A percentile compares a stretch with the other conserved stretches of the same genome.
phyloP scores from a whole-genome alignment of 2,329 filamentous ascomycete species.

The Corinectria fuckeliana region DNA sequence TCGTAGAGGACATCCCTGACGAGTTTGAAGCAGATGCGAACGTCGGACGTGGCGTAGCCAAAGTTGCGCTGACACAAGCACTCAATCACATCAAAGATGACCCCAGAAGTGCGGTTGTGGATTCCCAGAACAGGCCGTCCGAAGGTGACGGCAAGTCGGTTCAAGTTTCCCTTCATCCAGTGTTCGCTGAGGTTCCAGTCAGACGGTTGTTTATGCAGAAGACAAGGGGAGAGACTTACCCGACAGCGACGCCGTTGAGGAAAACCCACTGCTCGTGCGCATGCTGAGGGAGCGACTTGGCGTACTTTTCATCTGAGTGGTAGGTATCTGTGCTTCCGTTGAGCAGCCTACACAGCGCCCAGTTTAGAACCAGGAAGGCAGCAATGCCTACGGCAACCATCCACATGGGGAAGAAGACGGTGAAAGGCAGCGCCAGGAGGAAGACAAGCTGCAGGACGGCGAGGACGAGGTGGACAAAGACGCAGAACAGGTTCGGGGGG shows the following conservation, averaged over 20 bases:
- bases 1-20: conserved; percentile 70
- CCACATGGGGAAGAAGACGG: conserved; percentile 57
- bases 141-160: conserved; percentile 75
- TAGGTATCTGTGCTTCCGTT: conserved; percentile 60
- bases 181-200: conserved; percentile 52
- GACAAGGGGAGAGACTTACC: conserved; percentile 49
- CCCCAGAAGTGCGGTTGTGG: conserved; percentile 76
- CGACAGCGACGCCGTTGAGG: conserved; percentile 73
- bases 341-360: conserved; percentile 54
- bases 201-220: neutral
- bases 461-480: conserved; percentile 65
- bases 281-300: conserved; percentile 56
- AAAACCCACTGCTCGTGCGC: conserved; percentile 79
- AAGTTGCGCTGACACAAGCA: conserved; percentile 80
- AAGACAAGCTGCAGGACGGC: conserved; percentile 65
- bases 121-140: conserved; percentile 73
- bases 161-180: conserved; percentile 74
- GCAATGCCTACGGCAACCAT: conserved; percentile 47
- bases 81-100: conserved; percentile 79
- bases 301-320: conserved; percentile 59
- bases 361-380: conserved; percentile 58
- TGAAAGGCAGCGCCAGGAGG: conserved; percentile 62
- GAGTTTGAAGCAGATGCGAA: conserved; percentile 65
- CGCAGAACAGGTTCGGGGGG: conserved; percentile 59
- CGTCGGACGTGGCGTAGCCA: conserved; percentile 72